Base-by-base conservation (phyloP, 208 protist genomes). In the Leishmania arabica region DNA sequence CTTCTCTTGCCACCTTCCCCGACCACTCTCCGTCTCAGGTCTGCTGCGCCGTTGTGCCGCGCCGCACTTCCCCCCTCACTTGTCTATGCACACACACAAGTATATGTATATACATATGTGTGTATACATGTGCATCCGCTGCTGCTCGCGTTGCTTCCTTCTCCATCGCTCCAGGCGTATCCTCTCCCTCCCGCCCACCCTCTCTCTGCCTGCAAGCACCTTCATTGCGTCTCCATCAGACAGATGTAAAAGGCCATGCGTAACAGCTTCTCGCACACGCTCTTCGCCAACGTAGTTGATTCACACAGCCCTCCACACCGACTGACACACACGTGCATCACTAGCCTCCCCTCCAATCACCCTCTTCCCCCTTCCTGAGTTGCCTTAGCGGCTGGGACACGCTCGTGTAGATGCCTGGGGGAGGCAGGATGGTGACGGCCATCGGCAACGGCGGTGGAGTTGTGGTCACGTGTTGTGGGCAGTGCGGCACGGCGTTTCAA, bases 401-500 rank as follows among this genome's bases (percentile, higher is more conserved):
- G 54, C 76, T 45, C 47, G 42, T 19, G 58, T 21, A 62, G 54
- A 82, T 86, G 78, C 78, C 62, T n/a, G 73, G 73, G 24, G 80
- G 65, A 7, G 47, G 49, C 27, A 74, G 47, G 72, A 64, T 15
- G 54, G 75, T 62, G 68, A 78, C 69, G 27, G 40, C 62, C 24
- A 65, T 27, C 70, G 69, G 53, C 66, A 49, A 65, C 47, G 71
- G 51, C 31, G 21, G 78, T 6, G 40, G 53, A 13, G 56, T 56
- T 42, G 34, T 47, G 37, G 56, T 53, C 5, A 60, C 79, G 51
- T 97, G 94, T 65, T 97, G 94, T 65, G 69, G 85, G 11, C 76
- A 90, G 37, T 98, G 95, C 84, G 91, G 93, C 40, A 75, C 92
- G 24, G n/a, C 82, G 19, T 96, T 93, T 77, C 93, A 80, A 51